Evolutionary conservation across 2,329 filamentous ascomycete genomes (phyloP), one percentile per base, ranked within the genome.

Genomic region (Zymoseptoria brevis): DNA sequence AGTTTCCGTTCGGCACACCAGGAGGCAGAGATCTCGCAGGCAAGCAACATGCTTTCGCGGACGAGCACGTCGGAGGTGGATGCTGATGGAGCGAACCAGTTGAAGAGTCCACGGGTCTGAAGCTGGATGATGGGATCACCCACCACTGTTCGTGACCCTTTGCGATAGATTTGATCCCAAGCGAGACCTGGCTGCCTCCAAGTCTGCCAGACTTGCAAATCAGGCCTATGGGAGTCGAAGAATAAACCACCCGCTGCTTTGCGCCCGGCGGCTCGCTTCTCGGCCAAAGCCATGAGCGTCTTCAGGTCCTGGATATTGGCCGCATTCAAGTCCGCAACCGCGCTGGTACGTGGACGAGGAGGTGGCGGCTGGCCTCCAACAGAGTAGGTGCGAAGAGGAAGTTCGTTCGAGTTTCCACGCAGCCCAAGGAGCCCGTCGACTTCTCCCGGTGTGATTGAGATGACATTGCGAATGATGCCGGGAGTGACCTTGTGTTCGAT

Each of bases 21-120:
- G 11, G 69, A 65, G 13, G 75, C 81, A 7, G 76, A 78, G n/a
- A 79, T 71, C 54, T 79, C 75, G 57, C 77, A 76, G 16, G 80
- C 83, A 21, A 86, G 69, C 60, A 84, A 71, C 84, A 87, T 87
- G 41, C 76, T 65, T 54, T 81, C 75, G 73, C 73, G 62, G 70
- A 77, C 60, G 61, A 75, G 70, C 22, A 73, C 68, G 19, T 67
- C 67, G 50, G 60, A 59, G 5, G 62, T 57, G 52, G 60, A 56
- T 22, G 55, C 55, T 24, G 53, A 51, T 1, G 65, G 49, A 21
- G 61, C 55, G 59, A 73, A 72, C 66, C 68, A 70, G 60, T 73
- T 71, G n/a, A 22, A 69, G 58, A 76, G 69, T 29, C 69, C 56
- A 19, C 71, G 66, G 1, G 71, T 69, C 11, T 62, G 60, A 26